Evolutionary conservation across 768 basidiomycete species (phyloP).

Genomic region (Boletus sp.): DNA sequence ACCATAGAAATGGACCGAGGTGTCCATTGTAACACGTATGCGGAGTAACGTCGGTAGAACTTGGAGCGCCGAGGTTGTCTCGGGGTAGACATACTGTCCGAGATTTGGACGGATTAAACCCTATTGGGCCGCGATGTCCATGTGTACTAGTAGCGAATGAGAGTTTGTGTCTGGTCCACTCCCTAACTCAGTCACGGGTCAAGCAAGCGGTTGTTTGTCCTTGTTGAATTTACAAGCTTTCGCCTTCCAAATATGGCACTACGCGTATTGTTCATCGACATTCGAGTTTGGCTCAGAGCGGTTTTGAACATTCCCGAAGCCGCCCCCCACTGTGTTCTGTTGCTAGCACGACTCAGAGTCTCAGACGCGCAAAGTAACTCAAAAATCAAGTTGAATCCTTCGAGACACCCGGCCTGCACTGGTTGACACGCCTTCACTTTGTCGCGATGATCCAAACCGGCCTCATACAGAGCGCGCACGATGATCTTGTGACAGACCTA

Average conservation of each 20-base stretch:
- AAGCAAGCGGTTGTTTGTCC: conserved; percentile 7
- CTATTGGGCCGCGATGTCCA: background rate
- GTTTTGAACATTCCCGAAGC: background rate
- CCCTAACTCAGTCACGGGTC: background rate
- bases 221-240: conserved; percentile 21
- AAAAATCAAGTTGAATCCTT: background rate
- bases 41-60: background rate
- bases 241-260: conserved; percentile 3
- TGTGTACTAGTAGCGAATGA: background rate
- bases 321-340: background rate
- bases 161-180: background rate
- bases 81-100: background rate
- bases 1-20: background rate
- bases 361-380: background rate
- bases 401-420: background rate
- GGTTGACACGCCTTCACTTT: background rate
- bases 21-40: background rate
- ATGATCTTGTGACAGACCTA: conserved; percentile 80
- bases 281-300: background rate
- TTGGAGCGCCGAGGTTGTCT: background rate
- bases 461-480: conserved; percentile 74
- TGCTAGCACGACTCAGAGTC: background rate
- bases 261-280: background rate
- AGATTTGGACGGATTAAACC: background rate
- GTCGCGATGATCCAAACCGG: conserved; percentile 71